Evolutionary conservation across 306 rosid genomes (phyloP).

Genomic region (Pterocarpus macrocarpus): DNA sequence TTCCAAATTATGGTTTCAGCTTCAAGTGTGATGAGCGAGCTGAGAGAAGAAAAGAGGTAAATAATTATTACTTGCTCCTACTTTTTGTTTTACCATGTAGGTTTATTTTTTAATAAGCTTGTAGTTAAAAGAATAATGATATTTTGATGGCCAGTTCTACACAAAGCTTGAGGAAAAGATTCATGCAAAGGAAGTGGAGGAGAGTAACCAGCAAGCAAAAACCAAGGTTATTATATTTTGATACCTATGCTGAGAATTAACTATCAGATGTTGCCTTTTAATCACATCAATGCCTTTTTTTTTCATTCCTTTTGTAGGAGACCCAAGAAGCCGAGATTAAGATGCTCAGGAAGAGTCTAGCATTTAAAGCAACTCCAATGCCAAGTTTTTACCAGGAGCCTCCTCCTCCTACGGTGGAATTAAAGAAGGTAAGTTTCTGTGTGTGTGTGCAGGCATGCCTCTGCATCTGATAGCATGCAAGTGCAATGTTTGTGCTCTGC

Average conservation of each 20-base stretch:
- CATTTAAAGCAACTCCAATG: constrained; percentile 84
- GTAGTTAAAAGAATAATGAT: background rate
- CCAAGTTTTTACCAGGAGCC: constrained; percentile 88
- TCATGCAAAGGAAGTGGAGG: constrained; percentile 94
- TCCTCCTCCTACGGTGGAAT: constrained; percentile 73
- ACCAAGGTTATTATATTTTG: constrained; percentile 72
- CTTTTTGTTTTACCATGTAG: constrained; percentile 17
- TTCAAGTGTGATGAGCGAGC: constrained; percentile 97
- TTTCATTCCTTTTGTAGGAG: constrained; percentile 68
- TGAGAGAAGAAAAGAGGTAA: constrained; percentile 89
- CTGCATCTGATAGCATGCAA: constrained; percentile 27
- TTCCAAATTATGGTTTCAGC: constrained; percentile 94
- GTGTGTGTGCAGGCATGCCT: background rate
- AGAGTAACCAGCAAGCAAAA: constrained; percentile 87
- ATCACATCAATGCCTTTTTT: background rate
- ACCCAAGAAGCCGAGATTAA: constrained; percentile 83
- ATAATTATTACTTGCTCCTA: constrained; percentile 49
- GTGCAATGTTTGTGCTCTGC: background rate
- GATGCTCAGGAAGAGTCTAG: constrained; percentile 70
- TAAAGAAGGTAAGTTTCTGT: constrained; percentile 65
- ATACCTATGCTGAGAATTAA: constrained; percentile 33
- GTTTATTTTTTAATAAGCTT: constrained; percentile 40
- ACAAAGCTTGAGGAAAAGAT: constrained; percentile 95
- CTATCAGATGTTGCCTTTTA: constrained; percentile 33
- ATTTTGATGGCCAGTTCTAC: constrained; percentile 79